Base-by-base conservation (phyloP, 2,329 filamentous ascomycete genomes). In the Curvularia eragrostidis region DNA sequence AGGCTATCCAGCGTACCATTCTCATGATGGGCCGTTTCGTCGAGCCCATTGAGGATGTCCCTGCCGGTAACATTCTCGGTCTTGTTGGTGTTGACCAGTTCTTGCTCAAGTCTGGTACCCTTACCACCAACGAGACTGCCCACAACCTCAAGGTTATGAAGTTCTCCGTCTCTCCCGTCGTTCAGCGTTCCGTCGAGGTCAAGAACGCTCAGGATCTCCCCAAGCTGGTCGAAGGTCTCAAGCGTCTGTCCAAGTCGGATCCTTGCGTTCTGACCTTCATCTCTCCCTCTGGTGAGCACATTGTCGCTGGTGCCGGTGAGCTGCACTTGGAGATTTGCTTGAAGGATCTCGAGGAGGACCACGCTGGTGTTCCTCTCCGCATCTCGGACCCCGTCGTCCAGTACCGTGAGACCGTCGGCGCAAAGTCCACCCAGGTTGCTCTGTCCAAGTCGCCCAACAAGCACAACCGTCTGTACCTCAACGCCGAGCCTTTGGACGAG, bases 61-160 rank as follows among this genome's bases (percentile, higher is more conserved):
- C 95, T 74, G 94, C 95, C 72, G 95, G 95, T 89, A 99, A 99
- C 91, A 98, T 99, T 86, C 90, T 97, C 77, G 95, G 95, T 87
- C 88, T 99, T 76, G 95, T 99, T 79, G 95, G 95, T 89, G 92
- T 99, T 75, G 95, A 99, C 81, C 95, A 99, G 89, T 99, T 98
- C 91, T 87, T 99, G 87, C 93, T 99, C 86, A 99, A 99, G 90
- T 98, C 95, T 80, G 95, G 95, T 90, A 99, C 95, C 77, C 91
- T 99, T 75, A 97, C 93, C 83, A 98, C 94, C 80, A 89, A 87
- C 79, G 95, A 99, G 72, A 96, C 92, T 69, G 94, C 95, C 80
- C 95, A 99, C 90, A 99, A 99, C 90, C 85, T 99, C 77, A 98
- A 98, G 90, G 95, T 99, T 84, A 99, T 99, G 95, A 98, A 97